Percentiles rank a stretch among this genome's conserved stretches.
These are phyloP conservation scores for Zymoseptoria ardabiliae DNA, from an alignment of 2,329 filamentous ascomycete genomes.

Conservation along the genomic window DNA sequence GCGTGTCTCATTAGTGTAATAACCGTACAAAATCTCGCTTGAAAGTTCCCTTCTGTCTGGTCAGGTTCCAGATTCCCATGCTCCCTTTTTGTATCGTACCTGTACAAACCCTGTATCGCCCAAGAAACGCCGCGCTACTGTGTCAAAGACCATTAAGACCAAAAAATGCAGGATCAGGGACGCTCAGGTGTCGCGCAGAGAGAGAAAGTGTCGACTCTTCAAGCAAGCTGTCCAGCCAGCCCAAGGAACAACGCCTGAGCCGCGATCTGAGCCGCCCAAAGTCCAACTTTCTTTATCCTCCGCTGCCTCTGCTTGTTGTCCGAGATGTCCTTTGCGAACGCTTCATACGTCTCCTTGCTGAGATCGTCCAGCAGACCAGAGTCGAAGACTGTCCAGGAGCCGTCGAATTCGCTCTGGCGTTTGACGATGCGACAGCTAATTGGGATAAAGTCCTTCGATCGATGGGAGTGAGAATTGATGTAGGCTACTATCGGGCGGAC, in stretches of 20 bases:
- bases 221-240: slow-evolving; percentile 73
- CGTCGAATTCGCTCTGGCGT: slow-evolving; percentile 79
- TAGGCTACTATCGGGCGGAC: slow-evolving; percentile 96
- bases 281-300: slow-evolving; percentile 87
- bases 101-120: background rate
- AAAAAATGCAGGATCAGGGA: background rate
- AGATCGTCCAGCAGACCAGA: slow-evolving; percentile 90
- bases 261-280: slow-evolving; percentile 90
- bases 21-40: background rate
- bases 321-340: slow-evolving; percentile 84
- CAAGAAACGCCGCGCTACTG: slow-evolving; percentile 4
- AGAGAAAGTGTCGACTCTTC: slow-evolving; percentile 11
- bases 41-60: background rate
- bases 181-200: no score
- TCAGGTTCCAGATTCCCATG: background rate
- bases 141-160: background rate
- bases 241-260: slow-evolving; percentile 93
- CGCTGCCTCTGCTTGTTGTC: slow-evolving; percentile 81
- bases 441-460: slow-evolving; percentile 78
- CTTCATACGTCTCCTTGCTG: slow-evolving; percentile 87
- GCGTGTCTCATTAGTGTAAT: background rate
- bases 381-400: slow-evolving; percentile 90
- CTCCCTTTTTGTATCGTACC: background rate
- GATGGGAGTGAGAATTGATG: slow-evolving; percentile 69
- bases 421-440: slow-evolving; percentile 94